Base-by-base conservation (phyloP, 305 asterid genomes). In the Rubia tinctorum region DNA sequence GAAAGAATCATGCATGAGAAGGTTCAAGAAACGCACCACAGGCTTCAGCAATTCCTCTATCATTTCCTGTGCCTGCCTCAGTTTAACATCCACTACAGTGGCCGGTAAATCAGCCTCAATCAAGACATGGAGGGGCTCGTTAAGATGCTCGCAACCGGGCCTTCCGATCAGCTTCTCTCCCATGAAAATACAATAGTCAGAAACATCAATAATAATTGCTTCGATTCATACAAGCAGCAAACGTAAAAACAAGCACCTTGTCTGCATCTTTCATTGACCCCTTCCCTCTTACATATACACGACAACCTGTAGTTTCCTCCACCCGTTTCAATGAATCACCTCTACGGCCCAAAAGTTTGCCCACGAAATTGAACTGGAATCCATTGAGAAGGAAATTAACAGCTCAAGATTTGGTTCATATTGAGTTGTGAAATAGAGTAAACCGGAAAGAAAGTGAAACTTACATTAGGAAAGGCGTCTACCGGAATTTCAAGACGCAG, bases 221-320 rank as follows among this genome's bases (percentile, higher is more conserved):
- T 72, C 3, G 7, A 7, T 8, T 22, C 20, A 58, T 39, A 56
- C 14, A 13, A 70, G 49, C 27, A 64, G 49, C 14, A 63, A n/a
- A 30, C 11, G 42, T 53, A 60, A 55, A 4, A 42, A 56, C 40
- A 39, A 55, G 64, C 81, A 95, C 99, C 96, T 92, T 90, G 82
- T 92, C 97, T 37, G 96, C 90, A 80, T 95, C 98, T 87, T 92
- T 95, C 76, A 95, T 90, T 70, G 99, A 95, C 66, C 99, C 98
- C 77, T 88, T 90, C 76, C 99, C 99, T 86, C 98, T 88, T 71
- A 95, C 92, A 83, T 73, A 95, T 44, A 95, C 99, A 63, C 99
- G 98, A 75, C 99, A 95, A 22, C 99, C 98, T 44, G 98, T 90
- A 49, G 96, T 90, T 76, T 85, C 95, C 82, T 95, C 99, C 75